A percentile compares a stretch with the other conserved stretches of the same genome.
Conservation (phyloP, 257 asterid species). For the Penstemon davidsonii region DNA sequence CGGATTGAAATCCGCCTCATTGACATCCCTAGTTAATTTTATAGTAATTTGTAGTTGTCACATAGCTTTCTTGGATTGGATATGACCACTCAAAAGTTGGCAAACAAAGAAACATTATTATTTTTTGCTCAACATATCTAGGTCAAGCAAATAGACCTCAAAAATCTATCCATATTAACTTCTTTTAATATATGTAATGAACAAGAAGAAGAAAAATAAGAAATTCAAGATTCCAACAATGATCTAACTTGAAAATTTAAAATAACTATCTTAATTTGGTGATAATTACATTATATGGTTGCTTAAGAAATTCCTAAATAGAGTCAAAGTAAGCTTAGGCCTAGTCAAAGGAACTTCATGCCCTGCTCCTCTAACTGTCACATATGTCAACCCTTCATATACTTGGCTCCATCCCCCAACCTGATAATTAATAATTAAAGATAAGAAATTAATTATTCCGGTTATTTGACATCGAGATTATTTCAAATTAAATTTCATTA, state of each 20-base stretch:
- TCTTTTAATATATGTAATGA: not conserved
- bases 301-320: conserved; percentile 51
- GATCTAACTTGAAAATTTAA: not conserved
- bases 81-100: too few relatives aligned
- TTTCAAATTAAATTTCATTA: not conserved
- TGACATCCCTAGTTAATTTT: too few relatives aligned
- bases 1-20: too few relatives aligned
- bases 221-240: conserved; percentile 2
- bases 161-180: not conserved
- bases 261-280: conserved; percentile 18
- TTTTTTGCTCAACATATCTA: not conserved
- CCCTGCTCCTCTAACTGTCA: conserved; percentile 68
- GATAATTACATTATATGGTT: conserved; percentile 34
- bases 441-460: not conserved
- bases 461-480: not conserved
- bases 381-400: conserved; percentile 54
- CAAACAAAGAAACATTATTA: too few relatives aligned
- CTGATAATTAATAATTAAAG: conserved; percentile 27
- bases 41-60: too few relatives aligned
- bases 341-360: conserved; percentile 60
- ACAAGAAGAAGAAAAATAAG: not conserved
- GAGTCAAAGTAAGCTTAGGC: conserved; percentile 51
- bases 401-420: conserved; percentile 75
- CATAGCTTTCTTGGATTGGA: too few relatives aligned
- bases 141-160: not conserved